Evolutionary conservation across 108 stramenopile species (phyloP).

Genomic region (Discostella pseudostelligera): DNA sequence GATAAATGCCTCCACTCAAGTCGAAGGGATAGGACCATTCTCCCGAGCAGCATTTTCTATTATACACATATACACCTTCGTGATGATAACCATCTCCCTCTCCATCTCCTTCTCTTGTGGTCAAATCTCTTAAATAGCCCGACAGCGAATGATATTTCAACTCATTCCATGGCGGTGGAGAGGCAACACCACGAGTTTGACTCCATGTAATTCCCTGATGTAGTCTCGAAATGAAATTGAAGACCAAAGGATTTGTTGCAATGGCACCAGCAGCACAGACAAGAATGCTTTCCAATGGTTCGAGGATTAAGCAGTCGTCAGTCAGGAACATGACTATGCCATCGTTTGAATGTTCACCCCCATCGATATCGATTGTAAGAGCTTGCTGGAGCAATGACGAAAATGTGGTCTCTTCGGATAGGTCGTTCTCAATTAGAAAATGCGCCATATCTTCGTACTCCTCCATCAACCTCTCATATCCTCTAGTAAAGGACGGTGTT

Average conservation of each 20-base stretch:
- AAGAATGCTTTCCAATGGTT: slow-evolving; percentile 33
- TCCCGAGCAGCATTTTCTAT: slow-evolving; percentile 13
- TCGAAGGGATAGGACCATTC: slow-evolving; percentile 54
- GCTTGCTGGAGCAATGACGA: slow-evolving; percentile 17
- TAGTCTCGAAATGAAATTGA: slow-evolving; percentile 39
- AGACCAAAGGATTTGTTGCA: slow-evolving; percentile 1
- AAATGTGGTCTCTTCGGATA: slow-evolving; percentile 13
- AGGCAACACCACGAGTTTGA: slow-evolving; percentile 33
- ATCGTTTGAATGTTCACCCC: slow-evolving; percentile 4
- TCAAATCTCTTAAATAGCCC: slow-evolving; percentile 1
- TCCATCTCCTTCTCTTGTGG: too few relatives aligned
- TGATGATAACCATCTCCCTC: neutral
- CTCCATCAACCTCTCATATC: slow-evolving; percentile 17
- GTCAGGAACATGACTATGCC: slow-evolving; percentile 45
- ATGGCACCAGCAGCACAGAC: slow-evolving; percentile 30
- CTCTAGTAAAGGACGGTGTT: neutral
- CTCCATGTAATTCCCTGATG: slow-evolving; percentile 53
- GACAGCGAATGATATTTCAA: slow-evolving; percentile 20
- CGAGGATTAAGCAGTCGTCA: slow-evolving; percentile 49
- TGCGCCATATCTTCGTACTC: slow-evolving; percentile 8
- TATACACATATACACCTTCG: slow-evolving; percentile 32
- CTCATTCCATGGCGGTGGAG: slow-evolving; percentile 31
- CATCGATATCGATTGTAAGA: slow-evolving; percentile 7
- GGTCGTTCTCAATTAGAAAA: slow-evolving; percentile 15
- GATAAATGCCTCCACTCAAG: slow-evolving; percentile 48